Base-by-base conservation (phyloP, 2,329 filamentous ascomycete genomes). In the Rasamsonia emersonii region DNA sequence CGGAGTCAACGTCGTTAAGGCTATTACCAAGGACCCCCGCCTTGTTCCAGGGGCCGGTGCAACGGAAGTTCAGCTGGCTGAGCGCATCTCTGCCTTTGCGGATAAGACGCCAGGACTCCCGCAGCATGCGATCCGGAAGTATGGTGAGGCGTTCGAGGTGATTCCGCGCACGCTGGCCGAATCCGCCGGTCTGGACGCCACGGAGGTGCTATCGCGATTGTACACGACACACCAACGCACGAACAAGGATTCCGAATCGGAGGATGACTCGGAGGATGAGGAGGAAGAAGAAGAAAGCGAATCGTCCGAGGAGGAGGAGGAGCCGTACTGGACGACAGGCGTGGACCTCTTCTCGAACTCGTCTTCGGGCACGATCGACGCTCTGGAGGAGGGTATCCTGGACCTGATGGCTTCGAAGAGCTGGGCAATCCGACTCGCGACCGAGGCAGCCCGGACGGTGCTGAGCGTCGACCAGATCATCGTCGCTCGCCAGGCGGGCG, bases 381-480 rank as follows among this genome's bases (percentile, higher is more conserved):
- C 88, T 18, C 79, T 82, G 50, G 77, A 91, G 18, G 79, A 88
- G 50, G 86, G 86, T 32, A 95, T 98, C 46, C 71, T 98, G 34
- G 93, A 98, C 57, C 72, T 98, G 25, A 73, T 96, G 65, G 77
- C 88, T 39, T 79, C 82, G 44, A 98, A 98, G 74, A 80, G 79
- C 54, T 96, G 88, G 89, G 91, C 91, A 28, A 94, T 98, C 62
- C 91, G 91, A 67, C 72, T 98, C 43, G 93, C 91, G 21, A 95
- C 89, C 15, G 91, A 98, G 64, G 82, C 91, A 24, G 89, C 86
- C 32, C 76, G 91, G 51, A 98, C 91, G 28, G 82, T 98, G 18
- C 69, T 98, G 43, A 93, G 86, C 28, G 91, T 98, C 23, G 91
- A 98, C 63, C 93, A 98, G 67, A 98, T 98, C 55, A 98, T 98